phyloP scores from a whole-genome alignment of 257 asterid species.

The Osmanthus fragrans region DNA sequence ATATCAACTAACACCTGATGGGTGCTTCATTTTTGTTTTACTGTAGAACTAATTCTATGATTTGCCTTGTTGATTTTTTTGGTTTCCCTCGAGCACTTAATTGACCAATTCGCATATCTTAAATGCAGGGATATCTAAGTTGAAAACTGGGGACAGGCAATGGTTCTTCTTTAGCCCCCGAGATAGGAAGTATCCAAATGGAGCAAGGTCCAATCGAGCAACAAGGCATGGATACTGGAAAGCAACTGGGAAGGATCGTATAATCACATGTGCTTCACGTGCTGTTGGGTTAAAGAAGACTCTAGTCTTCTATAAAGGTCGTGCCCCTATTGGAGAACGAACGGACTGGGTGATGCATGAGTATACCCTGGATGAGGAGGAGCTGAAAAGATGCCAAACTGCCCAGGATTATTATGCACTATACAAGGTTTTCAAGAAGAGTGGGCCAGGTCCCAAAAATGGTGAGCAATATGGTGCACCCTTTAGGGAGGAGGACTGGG shows the following conservation, averaged over 20 bases:
- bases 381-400: conserved; percentile 57
- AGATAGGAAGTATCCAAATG: conserved; percentile 88
- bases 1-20: background rate
- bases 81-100: background rate
- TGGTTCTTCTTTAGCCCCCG: conserved; percentile 96
- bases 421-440: conserved; percentile 86
- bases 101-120: conserved; percentile 22
- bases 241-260: conserved; percentile 91
- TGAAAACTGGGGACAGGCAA: conserved; percentile 84
- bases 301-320: conserved; percentile 80
- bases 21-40: background rate
- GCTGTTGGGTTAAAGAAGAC: conserved; percentile 88
- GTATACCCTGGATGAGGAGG: conserved; percentile 80
- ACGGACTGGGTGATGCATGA: conserved; percentile 99
- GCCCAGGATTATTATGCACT: conserved; percentile 72
- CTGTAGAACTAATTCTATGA: background rate
- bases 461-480: conserved; percentile 98
- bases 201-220: conserved; percentile 79
- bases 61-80: background rate
- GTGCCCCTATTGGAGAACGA: conserved; percentile 86
- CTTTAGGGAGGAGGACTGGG: conserved; percentile 94
- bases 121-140: conserved; percentile 71
- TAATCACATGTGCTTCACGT: conserved; percentile 58
- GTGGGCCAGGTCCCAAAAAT: conserved; percentile 98
- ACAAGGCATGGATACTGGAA: conserved; percentile 92